Evolutionary conservation across 371 early-diverging fungal genomes (phyloP).

Genomic region (Lichtheimia ramosa): DNA sequence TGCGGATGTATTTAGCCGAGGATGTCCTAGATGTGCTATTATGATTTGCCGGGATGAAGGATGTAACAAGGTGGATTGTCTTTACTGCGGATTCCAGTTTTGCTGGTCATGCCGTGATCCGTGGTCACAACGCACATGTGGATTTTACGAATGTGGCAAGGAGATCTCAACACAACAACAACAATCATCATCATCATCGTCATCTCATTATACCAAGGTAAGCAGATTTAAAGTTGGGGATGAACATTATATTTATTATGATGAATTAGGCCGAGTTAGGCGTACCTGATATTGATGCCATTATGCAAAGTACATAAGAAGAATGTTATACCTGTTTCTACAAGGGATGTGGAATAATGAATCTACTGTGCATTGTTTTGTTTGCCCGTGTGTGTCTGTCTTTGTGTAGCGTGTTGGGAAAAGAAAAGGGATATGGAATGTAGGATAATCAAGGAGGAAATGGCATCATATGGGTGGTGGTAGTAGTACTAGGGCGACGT

Average conservation of each 20-base stretch:
- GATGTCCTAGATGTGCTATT: slow-evolving; percentile 73
- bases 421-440: no score
- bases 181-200: background rate
- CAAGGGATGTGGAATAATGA: slow-evolving; percentile 16
- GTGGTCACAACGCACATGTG: slow-evolving; percentile 36
- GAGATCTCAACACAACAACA: slow-evolving; percentile 2
- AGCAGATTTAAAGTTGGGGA: no score
- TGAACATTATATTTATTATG: no score
- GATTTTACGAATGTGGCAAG: slow-evolving; percentile 38
- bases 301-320: slow-evolving; percentile 1
- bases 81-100: slow-evolving; percentile 69
- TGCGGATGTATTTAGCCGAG: slow-evolving; percentile 34
- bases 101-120: slow-evolving; percentile 62
- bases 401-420: background rate
- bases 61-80: slow-evolving; percentile 78
- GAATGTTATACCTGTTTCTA: no score
- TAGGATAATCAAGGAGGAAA: background rate
- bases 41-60: slow-evolving; percentile 79
- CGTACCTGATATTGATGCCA: slow-evolving; percentile 40
- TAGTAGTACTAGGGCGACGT: background rate
- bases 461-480: background rate
- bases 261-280: slow-evolving; percentile 33
- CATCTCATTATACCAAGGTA: no score
- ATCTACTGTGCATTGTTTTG: background rate
- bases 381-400: background rate